Evolutionary conservation across 257 asterid species (phyloP), one percentile per base, ranked within the genome.

Genomic region (Asclepias syriaca): DNA sequence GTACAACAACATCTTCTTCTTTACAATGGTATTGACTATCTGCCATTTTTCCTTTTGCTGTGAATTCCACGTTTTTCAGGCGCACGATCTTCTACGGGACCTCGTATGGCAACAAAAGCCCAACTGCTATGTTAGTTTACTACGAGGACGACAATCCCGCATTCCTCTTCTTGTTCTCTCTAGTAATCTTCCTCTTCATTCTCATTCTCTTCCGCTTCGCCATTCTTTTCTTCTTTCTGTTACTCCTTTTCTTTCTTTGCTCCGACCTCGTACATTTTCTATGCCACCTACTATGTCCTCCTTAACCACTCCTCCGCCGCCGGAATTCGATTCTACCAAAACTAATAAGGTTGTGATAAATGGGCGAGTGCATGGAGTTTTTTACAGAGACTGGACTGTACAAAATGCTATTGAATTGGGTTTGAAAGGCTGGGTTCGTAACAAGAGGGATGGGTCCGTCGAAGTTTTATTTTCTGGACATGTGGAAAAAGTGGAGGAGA

Each of bases 311-410:
- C 69, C 50, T 0, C 53, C 29, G 1, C 69, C 65, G 15, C 4
- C 72, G 2, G 68, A 59, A 21, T 57, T 76, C 54, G 27, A 64
- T 45, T 13, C 82, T 69, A 58, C 72, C 34, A 87, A 82, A 85
- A 87, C 95, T 29, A 90, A 85, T 71, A 86, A 89, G 83, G 85
- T 80, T 80, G 84, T 80, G 84, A 78, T 93, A 29, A 93, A 93
- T 77, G 96, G 97, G 45, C 81, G 96, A 81, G 97, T 93, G 63
- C 97, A 91, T 78, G 98, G 97, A 46, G 98, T 93, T 24, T 93
- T 93, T 78, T 93, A 89, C 57, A 81, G 97, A 80, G 85, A 93
- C 70, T 93, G 94, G 96, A 87, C 98, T 0, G 70, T 90, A 54
- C 91, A 87, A 32, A 93, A 89, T 79, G 97, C 98, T 18, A 78